phyloP scores from a whole-genome alignment of 2,329 filamentous ascomycete genomes.

The Sporothrix dimorphospora region DNA sequence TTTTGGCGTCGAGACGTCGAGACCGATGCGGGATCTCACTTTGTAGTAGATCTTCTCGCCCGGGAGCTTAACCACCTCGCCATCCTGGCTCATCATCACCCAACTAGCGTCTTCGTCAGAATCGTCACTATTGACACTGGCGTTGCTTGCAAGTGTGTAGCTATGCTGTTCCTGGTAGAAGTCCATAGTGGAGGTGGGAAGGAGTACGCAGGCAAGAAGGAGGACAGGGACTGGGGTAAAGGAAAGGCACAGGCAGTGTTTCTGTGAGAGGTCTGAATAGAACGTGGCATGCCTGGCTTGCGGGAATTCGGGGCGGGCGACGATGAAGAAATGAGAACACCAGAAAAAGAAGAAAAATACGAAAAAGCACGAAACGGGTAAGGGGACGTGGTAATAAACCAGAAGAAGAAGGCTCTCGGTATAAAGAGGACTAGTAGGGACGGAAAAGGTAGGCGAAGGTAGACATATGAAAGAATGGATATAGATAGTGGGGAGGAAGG shows the following conservation, averaged over 20 bases:
- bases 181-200: slow-evolving; percentile 29
- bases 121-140: slow-evolving; percentile 48
- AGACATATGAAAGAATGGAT: neutral
- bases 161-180: slow-evolving; percentile 38
- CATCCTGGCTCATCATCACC: slow-evolving; percentile 83
- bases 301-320: neutral
- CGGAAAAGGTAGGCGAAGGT: neutral
- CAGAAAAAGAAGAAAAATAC: neutral
- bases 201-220: slow-evolving; percentile 21
- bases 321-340: neutral
- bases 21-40: slow-evolving; percentile 75
- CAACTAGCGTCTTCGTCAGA: slow-evolving; percentile 67
- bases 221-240: slow-evolving; percentile 30
- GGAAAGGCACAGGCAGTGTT: slow-evolving; percentile 7
- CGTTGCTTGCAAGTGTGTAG: slow-evolving; percentile 49
- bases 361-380: neutral
- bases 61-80: slow-evolving; percentile 80
- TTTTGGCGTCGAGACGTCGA: slow-evolving; percentile 73
- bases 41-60: slow-evolving; percentile 81
- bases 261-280: slow-evolving; percentile 30
- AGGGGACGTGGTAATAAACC: neutral
- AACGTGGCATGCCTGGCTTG: slow-evolving; percentile 25
- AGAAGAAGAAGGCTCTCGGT: neutral
- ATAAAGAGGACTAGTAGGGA: neutral
- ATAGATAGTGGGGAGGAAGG: neutral